phyloP scores from a whole-genome alignment of 768 basidiomycete species.

The Boletus rex-veris region DNA sequence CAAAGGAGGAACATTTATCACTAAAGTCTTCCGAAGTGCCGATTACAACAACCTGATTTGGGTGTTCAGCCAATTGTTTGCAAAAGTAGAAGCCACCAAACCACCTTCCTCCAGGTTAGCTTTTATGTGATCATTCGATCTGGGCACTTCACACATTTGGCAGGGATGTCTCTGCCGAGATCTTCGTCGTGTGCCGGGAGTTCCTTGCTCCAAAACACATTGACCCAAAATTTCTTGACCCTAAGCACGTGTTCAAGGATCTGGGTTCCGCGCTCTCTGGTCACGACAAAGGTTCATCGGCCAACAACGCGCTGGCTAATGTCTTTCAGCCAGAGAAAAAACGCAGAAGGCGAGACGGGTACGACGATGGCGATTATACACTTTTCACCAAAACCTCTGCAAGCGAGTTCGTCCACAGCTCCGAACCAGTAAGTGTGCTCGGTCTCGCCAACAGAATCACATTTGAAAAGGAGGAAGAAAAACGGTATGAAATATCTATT shows the following conservation, averaged over 20 bases:
- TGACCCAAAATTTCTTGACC: slow-evolving; percentile 97
- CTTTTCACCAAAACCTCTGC: slow-evolving; percentile 75
- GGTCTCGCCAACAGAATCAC: slow-evolving; percentile 75
- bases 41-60: slow-evolving; percentile 99
- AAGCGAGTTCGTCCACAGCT: slow-evolving; percentile 62
- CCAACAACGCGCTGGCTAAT: slow-evolving; percentile 75
- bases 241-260: slow-evolving; percentile 97
- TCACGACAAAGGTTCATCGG: slow-evolving; percentile 50
- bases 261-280: slow-evolving; percentile 47
- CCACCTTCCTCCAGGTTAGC: slow-evolving; percentile 91
- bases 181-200: slow-evolving; percentile 96
- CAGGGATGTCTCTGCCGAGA: slow-evolving; percentile 98
- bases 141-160: neutral
- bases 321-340: slow-evolving; percentile 99
- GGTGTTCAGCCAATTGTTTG: slow-evolving; percentile 97
- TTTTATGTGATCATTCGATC: neutral
- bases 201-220: slow-evolving; percentile 94
- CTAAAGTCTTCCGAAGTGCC: slow-evolving; percentile 96
- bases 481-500: slow-evolving; percentile 46
- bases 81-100: slow-evolving; percentile 96
- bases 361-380: slow-evolving; percentile 91
- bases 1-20: slow-evolving; percentile 94
- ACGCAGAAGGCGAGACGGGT: slow-evolving; percentile 87
- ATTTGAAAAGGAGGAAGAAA: slow-evolving; percentile 82
- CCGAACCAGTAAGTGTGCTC: slow-evolving; percentile 76